Conservation (phyloP, 2,329 filamentous ascomycete species). For the Xylariaceae sp. region DNA sequence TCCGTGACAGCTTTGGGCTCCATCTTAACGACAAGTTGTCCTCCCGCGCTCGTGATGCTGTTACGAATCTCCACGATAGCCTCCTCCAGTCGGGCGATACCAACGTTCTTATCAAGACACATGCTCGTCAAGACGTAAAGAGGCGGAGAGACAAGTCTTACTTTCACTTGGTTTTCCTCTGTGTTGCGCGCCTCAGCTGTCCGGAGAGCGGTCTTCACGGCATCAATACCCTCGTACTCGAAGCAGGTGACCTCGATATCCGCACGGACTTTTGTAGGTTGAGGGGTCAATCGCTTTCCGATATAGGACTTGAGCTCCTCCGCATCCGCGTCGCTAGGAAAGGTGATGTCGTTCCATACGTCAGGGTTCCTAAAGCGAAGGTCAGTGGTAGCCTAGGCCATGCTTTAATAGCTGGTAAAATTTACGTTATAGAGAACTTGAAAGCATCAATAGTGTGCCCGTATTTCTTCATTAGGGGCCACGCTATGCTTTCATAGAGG, state of each 20-base stretch:
- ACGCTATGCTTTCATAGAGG: slow-evolving; percentile 92
- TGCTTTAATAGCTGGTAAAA: slow-evolving; percentile 31
- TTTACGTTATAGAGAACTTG: slow-evolving; percentile 97
- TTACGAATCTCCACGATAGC: slow-evolving; percentile 86
- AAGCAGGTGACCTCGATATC: slow-evolving; percentile 97
- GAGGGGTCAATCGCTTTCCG: slow-evolving; percentile 93
- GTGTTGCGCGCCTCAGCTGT: slow-evolving; percentile 94
- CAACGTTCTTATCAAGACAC: slow-evolving; percentile 88
- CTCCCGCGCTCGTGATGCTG: slow-evolving; percentile 79
- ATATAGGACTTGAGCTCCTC: slow-evolving; percentile 96
- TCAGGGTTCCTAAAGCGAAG: slow-evolving; percentile 75
- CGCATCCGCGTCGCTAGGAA: slow-evolving; percentile 83
- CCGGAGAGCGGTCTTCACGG: slow-evolving; percentile 90
- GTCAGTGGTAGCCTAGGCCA: slow-evolving; percentile 1
- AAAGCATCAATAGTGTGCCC: slow-evolving; percentile 97
- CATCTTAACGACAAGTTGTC: slow-evolving; percentile 92
- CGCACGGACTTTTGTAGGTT: slow-evolving; percentile 98
- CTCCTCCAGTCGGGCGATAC: slow-evolving; percentile 84
- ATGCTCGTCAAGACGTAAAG: slow-evolving; percentile 96
- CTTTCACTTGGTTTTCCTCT: slow-evolving; percentile 92
- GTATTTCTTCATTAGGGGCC: slow-evolving; percentile 98
- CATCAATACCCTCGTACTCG: slow-evolving; percentile 97
- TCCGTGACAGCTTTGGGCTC: slow-evolving; percentile 98
- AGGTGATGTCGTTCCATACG: slow-evolving; percentile 92
- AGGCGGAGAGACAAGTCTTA: slow-evolving; percentile 96